Conservation (phyloP, 441 rosid genomes). For the Corymbia citriodora region DNA sequence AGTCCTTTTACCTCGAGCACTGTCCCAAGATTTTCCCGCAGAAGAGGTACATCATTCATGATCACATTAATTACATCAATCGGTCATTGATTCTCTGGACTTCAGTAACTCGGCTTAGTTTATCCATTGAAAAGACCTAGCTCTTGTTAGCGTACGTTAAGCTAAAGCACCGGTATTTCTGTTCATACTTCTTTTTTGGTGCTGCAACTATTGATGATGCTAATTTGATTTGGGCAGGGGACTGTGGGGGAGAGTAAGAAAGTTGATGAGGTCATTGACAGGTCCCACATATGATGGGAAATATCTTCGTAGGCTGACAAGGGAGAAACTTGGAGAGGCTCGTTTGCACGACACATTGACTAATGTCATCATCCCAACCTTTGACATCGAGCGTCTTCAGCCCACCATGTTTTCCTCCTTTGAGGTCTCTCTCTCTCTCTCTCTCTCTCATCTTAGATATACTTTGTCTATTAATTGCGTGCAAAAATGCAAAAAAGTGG, state of each 20-base stretch:
- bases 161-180: not conserved
- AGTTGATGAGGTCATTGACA: constrained; percentile 27
- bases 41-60: not conserved
- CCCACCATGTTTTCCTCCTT: not conserved
- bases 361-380: constrained; percentile 5
- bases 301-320: constrained; percentile 32
- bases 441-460: not conserved
- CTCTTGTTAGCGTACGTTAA: not conserved
- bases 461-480: not conserved
- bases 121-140: not conserved
- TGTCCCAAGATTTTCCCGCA: not conserved
- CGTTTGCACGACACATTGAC: constrained; percentile 42
- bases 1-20: not conserved
- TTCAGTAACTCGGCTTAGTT: not conserved
- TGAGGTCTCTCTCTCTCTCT: not conserved
- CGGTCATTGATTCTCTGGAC: not conserved
- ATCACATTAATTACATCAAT: not conserved
- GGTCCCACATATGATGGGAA: constrained; percentile 60
- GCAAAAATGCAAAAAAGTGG: not conserved
- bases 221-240: not conserved
- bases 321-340: constrained; percentile 28
- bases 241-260: not conserved
- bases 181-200: not conserved
- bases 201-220: not conserved
- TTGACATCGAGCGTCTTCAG: not conserved